Evolutionary conservation across 257 asterid genomes (phyloP), one percentile per base, ranked within the genome.

Genomic region (Nicotiana attenuata): DNA sequence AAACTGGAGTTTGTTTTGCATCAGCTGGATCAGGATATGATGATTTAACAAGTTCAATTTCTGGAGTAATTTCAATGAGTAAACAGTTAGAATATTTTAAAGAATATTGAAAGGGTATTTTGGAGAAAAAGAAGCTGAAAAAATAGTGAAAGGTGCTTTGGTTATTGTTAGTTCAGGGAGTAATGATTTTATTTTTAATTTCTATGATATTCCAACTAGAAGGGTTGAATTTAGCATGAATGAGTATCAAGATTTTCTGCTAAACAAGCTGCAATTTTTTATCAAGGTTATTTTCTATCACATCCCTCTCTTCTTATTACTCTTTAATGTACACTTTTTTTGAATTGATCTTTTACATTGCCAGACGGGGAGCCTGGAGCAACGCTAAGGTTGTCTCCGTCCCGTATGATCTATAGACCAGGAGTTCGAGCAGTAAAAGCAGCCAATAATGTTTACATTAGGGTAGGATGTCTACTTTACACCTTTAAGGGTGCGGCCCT

Each of bases 11-110:
- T 57, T 24, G 52, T 7, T 77, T 77, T 56, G 81, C 68, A 17
- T 77, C 81, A 38, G 81, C 81, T 20, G 68, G 68, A 11, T 77
- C 81, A 38, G 81, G 81, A 35, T 56, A 29, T 60, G 81, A 77
- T 56, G 20, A 77, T 35, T 15, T 77, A 13, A 77, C 81, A 57
- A 56, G 41, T 28, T 2, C 47, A 13, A n/a, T 77, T 14, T 77
- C 68, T 3, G 33, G 68, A 1, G 55, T 10, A 14, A 78, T 35
- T 41, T 10, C 82, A 56, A 59, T 78, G 82, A 35, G 26, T 26
- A 78, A 60, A 59, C 82, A 78, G 1, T 57, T 78, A 10, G 82
- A 60, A 56, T 4, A 78, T 78, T 78, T 78, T 17, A 60, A 78
- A 31, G 41, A 78, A 16, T 60, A 78, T 24, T 78, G 22, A 78